phyloP scores from a whole-genome alignment of 352 stramenopile species.

The Globisporangium viniferum region DNA sequence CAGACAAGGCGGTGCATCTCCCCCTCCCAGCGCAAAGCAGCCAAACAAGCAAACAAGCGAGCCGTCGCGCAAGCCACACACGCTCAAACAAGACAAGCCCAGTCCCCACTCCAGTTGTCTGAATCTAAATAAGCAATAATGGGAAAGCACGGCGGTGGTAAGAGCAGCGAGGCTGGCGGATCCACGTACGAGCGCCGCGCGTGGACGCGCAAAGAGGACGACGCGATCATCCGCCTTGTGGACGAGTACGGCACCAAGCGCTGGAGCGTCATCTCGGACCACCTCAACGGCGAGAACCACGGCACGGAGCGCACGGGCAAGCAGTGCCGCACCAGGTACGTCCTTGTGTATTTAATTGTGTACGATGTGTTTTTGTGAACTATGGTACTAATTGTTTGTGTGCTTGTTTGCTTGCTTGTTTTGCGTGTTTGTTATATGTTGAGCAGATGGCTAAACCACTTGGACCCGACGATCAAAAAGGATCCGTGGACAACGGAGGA shows the following conservation, averaged over 20 bases:
- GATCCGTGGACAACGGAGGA: conserved; percentile 88
- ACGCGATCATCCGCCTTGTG: conserved; percentile 80
- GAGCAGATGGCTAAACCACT: conserved; percentile 73
- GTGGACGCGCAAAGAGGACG: conserved; percentile 85
- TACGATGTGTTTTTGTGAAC: neutral
- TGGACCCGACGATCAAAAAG: conserved; percentile 86
- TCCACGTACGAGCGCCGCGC: conserved; percentile 81
- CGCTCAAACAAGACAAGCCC: neutral
- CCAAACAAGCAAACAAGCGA: conserved; percentile 12
- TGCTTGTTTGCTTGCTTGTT: neutral
- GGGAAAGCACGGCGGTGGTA: conserved; percentile 46
- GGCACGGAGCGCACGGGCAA: conserved; percentile 83
- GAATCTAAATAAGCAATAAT: conserved; percentile 26
- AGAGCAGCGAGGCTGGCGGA: conserved; percentile 40
- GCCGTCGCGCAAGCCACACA: conserved; percentile 8
- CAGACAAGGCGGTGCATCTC: neutral
- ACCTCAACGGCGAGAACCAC: conserved; percentile 83
- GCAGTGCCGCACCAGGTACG: conserved; percentile 71
- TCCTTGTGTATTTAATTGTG: neutral
- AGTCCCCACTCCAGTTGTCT: neutral
- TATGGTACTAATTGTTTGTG: neutral
- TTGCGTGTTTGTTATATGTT: conserved; percentile 11
- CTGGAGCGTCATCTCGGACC: conserved; percentile 86
- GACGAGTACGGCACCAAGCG: conserved; percentile 86
- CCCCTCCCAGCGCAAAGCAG: neutral